phyloP scores from a whole-genome alignment of 331 rosid species.

The Acacia pycnantha region DNA sequence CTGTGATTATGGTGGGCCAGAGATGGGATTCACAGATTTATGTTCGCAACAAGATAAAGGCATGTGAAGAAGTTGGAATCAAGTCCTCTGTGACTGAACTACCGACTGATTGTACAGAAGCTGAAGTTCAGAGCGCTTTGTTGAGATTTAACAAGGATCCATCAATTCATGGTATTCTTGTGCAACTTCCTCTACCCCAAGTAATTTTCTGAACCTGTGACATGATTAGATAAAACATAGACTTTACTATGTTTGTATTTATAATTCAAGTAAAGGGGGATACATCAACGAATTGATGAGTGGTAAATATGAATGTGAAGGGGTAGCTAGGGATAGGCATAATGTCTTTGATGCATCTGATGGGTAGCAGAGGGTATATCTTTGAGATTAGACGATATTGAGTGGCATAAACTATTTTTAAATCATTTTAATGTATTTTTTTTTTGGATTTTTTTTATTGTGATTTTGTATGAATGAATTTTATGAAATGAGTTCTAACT shows the following conservation, averaged over 20 bases:
- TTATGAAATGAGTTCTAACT: background rate
- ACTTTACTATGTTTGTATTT: background rate
- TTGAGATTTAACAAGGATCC: slow-evolving; percentile 57
- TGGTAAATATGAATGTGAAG: background rate
- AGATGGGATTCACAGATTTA: slow-evolving; percentile 60
- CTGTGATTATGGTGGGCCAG: slow-evolving; percentile 60
- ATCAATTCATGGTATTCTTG: slow-evolving; percentile 63
- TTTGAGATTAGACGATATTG: background rate
- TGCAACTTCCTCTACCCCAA: slow-evolving; percentile 76
- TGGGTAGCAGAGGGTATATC: background rate
- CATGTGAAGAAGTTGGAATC: slow-evolving; percentile 66
- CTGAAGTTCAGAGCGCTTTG: slow-evolving; percentile 42
- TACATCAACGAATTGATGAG: background rate
- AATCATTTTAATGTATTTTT: background rate
- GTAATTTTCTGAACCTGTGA: slow-evolving; percentile 43
- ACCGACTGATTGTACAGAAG: slow-evolving; percentile 51
- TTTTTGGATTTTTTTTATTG: background rate
- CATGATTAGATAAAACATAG: background rate
- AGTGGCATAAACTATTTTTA: background rate
- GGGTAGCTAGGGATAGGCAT: background rate
- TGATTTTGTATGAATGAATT: background rate
- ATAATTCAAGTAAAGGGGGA: slow-evolving; percentile 18
- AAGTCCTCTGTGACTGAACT: slow-evolving; percentile 45
- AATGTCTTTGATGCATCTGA: background rate
- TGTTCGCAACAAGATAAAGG: slow-evolving; percentile 52